A percentile compares a stretch with the other conserved stretches of the same genome.
Conservation (phyloP, 345 rosid genomes). For the Lumnitzera racemosa region DNA sequence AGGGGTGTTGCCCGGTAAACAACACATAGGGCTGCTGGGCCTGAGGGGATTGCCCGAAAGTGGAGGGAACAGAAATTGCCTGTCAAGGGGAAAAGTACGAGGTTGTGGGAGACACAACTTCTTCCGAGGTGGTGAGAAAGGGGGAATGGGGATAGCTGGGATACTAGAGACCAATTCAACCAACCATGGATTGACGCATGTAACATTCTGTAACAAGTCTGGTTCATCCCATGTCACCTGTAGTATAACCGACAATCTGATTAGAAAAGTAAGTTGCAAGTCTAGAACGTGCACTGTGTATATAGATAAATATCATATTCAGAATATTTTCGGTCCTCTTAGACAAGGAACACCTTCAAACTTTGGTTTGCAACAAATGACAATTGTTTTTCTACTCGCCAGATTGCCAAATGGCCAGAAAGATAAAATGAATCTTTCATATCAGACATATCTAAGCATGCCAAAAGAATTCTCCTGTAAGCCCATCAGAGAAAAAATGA, state of each 20-base stretch:
- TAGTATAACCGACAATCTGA: neutral
- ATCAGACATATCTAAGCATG: too few relatives aligned
- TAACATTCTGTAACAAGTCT: conserved; percentile 84
- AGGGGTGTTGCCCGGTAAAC: conserved; percentile 62
- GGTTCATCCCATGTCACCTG: conserved; percentile 99
- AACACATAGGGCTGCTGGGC: conserved; percentile 46
- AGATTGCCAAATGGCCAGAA: too few relatives aligned
- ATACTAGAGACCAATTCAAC: conserved; percentile 81
- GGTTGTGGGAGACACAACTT: conserved; percentile 64
- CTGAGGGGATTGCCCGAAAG: conserved; percentile 45
- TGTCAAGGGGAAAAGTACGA: conserved; percentile 46
- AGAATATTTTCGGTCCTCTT: too few relatives aligned
- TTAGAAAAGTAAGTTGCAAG: neutral
- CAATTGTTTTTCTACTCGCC: too few relatives aligned
- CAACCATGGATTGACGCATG: conserved; percentile 86
- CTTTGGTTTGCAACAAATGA: too few relatives aligned
- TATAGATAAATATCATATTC: too few relatives aligned
- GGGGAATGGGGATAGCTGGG: conserved; percentile 59
- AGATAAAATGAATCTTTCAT: too few relatives aligned
- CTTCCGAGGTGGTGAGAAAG: conserved; percentile 81
- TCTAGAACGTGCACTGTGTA: too few relatives aligned
- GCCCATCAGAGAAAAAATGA: too few relatives aligned
- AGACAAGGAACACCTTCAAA: too few relatives aligned
- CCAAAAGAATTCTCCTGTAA: too few relatives aligned
- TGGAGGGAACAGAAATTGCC: conserved; percentile 44